These are phyloP conservation scores for Pseudopyricularia cyperi DNA, from an alignment of 2,329 filamentous ascomycete species.

Conservation along the genomic window DNA sequence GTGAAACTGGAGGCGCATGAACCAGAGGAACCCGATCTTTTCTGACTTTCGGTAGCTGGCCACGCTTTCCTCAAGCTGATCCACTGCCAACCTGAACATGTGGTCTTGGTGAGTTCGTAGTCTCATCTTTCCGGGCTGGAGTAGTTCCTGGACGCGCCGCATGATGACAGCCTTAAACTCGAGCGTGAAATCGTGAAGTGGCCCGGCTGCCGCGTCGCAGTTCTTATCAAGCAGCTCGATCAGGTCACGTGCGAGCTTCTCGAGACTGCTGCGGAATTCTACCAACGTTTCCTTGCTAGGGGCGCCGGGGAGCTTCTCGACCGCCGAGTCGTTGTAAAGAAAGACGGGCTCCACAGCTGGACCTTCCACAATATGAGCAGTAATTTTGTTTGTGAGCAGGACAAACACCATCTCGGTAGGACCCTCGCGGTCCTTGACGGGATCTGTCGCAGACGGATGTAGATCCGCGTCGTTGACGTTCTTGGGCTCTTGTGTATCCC, in stretches of 20 bases:
- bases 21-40: conserved; percentile 40
- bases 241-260: conserved; percentile 28
- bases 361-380: conserved; percentile 33
- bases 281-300: conserved; percentile 21
- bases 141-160: conserved; percentile 33
- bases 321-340: conserved; percentile 26
- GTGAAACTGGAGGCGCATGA: conserved; percentile 39
- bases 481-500: conserved; percentile 41
- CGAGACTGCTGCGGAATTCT: conserved; percentile 27
- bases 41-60: conserved; percentile 27
- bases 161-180: conserved; percentile 32
- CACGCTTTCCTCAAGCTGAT: conserved; percentile 32
- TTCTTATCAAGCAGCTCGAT: conserved; percentile 32
- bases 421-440: conserved; percentile 36
- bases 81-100: conserved; percentile 40
- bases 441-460: conserved; percentile 36
- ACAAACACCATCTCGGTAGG: conserved; percentile 50
- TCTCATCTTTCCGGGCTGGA: conserved; percentile 32
- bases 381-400: conserved; percentile 35
- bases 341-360: conserved; percentile 36
- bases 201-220: conserved; percentile 37
- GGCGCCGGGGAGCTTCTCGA: conserved; percentile 11
- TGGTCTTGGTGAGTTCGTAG: conserved; percentile 36
- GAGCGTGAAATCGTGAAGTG: conserved; percentile 36
- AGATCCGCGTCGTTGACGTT: conserved; percentile 49